These are phyloP conservation scores for Syzygium grande DNA, from an alignment of 345 rosid genomes.

Conservation along the genomic window DNA sequence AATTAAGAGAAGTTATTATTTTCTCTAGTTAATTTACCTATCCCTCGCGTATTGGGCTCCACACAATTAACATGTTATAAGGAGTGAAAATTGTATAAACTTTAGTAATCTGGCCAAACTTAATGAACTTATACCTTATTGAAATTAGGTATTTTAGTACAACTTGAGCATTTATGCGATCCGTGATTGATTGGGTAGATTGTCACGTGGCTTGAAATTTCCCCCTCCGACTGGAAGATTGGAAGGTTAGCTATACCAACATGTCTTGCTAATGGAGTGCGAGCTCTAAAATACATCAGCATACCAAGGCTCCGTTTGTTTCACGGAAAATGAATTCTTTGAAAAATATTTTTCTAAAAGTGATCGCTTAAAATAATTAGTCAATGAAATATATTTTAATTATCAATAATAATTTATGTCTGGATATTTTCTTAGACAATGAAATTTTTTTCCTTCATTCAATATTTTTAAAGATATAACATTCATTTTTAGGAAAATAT, in stretches of 20 bases:
- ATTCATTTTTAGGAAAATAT: too few species aligned
- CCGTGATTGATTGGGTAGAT: neutral
- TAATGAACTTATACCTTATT: accelerated
- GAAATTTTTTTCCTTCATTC: too few species aligned
- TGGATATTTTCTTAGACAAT: too few species aligned
- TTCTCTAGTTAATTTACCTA: neutral
- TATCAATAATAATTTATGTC: too few species aligned
- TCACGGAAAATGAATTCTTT: too few species aligned
- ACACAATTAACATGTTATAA: neutral
- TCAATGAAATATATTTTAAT: too few species aligned
- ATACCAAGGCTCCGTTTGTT: neutral
- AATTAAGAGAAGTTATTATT: neutral
- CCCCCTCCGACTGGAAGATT: neutral
- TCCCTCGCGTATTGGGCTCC: neutral
- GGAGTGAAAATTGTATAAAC: neutral
- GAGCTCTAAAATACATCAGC: neutral
- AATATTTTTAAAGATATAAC: too few species aligned
- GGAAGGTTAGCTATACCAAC: neutral
- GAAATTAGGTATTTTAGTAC: neutral
- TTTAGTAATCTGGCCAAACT: neutral
- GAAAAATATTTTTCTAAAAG: too few species aligned
- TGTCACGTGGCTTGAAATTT: neutral
- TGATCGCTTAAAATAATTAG: too few species aligned
- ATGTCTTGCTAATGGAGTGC: neutral
- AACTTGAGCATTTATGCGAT: neutral